phyloP scores from a whole-genome alignment of 140 eudicot genomes.

The Stevia rebaudiana region DNA sequence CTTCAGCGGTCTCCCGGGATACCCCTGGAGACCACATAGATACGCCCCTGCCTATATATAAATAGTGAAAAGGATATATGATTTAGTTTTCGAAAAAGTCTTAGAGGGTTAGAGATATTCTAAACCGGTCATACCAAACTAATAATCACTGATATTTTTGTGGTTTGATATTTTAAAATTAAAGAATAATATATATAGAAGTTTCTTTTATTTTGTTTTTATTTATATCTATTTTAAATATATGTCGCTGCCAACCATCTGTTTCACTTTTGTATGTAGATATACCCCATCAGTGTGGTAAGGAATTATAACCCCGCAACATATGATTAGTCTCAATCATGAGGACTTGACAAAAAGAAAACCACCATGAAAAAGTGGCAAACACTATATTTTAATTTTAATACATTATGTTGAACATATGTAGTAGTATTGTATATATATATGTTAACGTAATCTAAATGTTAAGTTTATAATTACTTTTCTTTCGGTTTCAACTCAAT shows the following conservation, averaged over 20 bases:
- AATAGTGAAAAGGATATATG: no score
- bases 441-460: background rate
- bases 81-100: no score
- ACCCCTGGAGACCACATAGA: no score
- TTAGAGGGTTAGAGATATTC: no score
- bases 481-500: conserved; percentile 10
- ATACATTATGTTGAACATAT: background rate
- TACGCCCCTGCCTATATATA: no score
- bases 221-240: background rate
- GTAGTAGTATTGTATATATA: no score
- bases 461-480: background rate
- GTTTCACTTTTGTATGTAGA: conserved; percentile 22
- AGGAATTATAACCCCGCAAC: conserved; percentile 20
- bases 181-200: background rate
- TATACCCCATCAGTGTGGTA: conserved; percentile 15
- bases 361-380: conserved; percentile 16
- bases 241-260: conserved; percentile 17
- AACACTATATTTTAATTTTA: background rate
- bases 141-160: background rate
- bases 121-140: background rate
- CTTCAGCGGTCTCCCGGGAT: no score
- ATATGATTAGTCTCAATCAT: conserved; percentile 36
- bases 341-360: conserved; percentile 28
- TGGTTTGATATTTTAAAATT: background rate
- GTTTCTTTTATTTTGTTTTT: background rate